These are phyloP conservation scores for Thielaviopsis populi DNA, from an alignment of 2,329 filamentous ascomycete genomes.

Conservation along the genomic window DNA sequence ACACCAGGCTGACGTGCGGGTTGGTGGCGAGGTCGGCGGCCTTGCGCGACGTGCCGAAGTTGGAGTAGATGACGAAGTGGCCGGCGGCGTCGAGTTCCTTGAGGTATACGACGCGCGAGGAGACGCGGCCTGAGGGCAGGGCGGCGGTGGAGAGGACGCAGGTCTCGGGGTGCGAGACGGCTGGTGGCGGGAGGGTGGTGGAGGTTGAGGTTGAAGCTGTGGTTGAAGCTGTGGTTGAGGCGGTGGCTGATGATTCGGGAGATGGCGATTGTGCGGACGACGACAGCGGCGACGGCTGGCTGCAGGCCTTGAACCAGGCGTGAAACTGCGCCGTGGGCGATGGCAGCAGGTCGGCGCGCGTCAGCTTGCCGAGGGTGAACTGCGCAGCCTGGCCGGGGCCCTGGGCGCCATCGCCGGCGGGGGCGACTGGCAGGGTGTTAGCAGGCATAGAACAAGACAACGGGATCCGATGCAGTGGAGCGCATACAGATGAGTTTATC, in stretches of 20 bases:
- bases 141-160: conserved; percentile 73
- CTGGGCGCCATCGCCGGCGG: conserved; percentile 36
- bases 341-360: conserved; percentile 42
- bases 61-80: conserved; percentile 77
- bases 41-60: conserved; percentile 66
- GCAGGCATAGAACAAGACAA: background rate
- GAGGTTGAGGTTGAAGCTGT: conserved; percentile 70
- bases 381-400: conserved; percentile 54
- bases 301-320: conserved; percentile 69
- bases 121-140: conserved; percentile 71
- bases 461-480: too few species aligned
- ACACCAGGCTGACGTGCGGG: conserved; percentile 65
- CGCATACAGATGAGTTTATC: conserved; percentile 18
- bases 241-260: conserved; percentile 49
- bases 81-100: conserved; percentile 68
- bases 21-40: conserved; percentile 57
- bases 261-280: conserved; percentile 25
- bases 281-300: conserved; percentile 29
- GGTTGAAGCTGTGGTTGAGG: conserved; percentile 53
- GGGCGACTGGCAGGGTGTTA: conserved; percentile 37
- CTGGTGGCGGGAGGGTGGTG: conserved; percentile 40
- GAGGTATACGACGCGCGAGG: conserved; percentile 76
- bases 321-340: conserved; percentile 73
- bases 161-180: conserved; percentile 67
- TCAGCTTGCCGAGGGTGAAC: conserved; percentile 51